Percentiles rank a stretch among this genome's conserved stretches.
These are phyloP conservation scores for Phylloporus arenicola DNA, from an alignment of 768 basidiomycete species.

Conservation along the genomic window DNA sequence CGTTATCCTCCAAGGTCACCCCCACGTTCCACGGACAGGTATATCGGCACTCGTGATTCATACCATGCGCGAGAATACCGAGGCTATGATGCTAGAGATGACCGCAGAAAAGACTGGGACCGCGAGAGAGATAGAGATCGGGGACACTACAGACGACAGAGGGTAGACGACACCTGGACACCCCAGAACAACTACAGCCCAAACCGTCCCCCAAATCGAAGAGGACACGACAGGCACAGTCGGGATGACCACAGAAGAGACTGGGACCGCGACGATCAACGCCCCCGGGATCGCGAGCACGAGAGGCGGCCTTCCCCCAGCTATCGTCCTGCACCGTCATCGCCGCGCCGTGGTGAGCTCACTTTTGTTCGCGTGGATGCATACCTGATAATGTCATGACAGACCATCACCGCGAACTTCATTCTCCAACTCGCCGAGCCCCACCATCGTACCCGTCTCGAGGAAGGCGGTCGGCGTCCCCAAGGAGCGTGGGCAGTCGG, in stretches of 20 bases:
- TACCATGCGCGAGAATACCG: conserved; percentile 20
- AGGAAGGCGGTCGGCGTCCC: conserved; percentile 21
- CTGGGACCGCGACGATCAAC: conserved; percentile 18
- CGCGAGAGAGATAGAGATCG: conserved; percentile 21
- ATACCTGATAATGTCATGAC: background rate
- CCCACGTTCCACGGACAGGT: conserved; percentile 14
- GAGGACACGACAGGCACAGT: conserved; percentile 15
- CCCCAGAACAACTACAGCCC: conserved; percentile 15
- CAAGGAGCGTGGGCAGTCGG: conserved; percentile 16
- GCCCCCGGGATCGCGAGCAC: conserved; percentile 17
- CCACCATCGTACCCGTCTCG: conserved; percentile 11
- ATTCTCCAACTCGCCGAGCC: conserved; percentile 13
- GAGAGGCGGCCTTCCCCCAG: conserved; percentile 19
- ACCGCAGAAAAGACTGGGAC: conserved; percentile 24
- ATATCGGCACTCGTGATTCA: conserved; percentile 14
- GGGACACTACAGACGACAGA: conserved; percentile 15
- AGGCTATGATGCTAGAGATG: conserved; percentile 17
- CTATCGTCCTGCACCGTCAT: conserved; percentile 17
- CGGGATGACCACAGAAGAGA: conserved; percentile 23
- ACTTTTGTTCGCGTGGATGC: background rate
- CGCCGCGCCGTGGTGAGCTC: conserved; percentile 25
- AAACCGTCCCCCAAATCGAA: conserved; percentile 10
- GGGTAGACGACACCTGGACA: conserved; percentile 13
- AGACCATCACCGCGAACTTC: conserved; percentile 14
- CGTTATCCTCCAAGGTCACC: conserved; percentile 16